phyloP scores from a whole-genome alignment of 2,329 filamentous ascomycete species.

The Diaporthe sp. region DNA sequence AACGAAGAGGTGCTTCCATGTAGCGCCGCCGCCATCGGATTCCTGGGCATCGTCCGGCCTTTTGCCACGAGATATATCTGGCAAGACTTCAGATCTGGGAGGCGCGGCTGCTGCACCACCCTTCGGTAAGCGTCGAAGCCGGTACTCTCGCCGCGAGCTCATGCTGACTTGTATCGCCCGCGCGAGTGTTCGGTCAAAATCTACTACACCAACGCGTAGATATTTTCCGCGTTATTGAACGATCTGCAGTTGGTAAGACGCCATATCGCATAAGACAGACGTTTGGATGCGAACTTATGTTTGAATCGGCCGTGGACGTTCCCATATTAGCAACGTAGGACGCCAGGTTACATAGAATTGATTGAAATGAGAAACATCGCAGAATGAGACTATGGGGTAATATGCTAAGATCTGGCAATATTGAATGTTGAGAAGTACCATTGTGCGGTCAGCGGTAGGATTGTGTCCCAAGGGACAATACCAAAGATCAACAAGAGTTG shows the following conservation, averaged over 20 bases:
- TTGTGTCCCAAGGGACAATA: slow-evolving; percentile 17
- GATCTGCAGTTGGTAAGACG: not conserved
- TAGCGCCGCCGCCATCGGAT: slow-evolving; percentile 33
- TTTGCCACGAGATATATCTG: not conserved
- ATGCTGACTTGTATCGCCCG: not conserved
- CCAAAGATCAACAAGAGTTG: not conserved
- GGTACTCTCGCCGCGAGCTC: not conserved
- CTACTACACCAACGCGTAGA: not conserved
- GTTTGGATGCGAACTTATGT: not conserved
- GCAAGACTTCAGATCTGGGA: not conserved
- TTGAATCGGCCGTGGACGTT: not conserved
- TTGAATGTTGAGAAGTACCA: not conserved
- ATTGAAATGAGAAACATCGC: too few relatives aligned
- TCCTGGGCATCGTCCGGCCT: not conserved
- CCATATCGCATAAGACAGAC: not conserved
- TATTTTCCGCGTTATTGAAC: not conserved
- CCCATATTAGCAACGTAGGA: not conserved
- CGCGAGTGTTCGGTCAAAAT: not conserved
- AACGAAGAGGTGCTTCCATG: slow-evolving; percentile 67
- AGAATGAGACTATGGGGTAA: not conserved
- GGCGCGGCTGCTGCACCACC: not conserved
- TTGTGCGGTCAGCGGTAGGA: slow-evolving; percentile 3
- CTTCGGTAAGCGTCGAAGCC: not conserved
- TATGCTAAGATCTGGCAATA: not conserved
- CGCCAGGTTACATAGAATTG: not conserved